These are phyloP conservation scores for Colletotrichum australisinense DNA, from an alignment of 2,329 filamentous ascomycete species.

Conservation along the genomic window DNA sequence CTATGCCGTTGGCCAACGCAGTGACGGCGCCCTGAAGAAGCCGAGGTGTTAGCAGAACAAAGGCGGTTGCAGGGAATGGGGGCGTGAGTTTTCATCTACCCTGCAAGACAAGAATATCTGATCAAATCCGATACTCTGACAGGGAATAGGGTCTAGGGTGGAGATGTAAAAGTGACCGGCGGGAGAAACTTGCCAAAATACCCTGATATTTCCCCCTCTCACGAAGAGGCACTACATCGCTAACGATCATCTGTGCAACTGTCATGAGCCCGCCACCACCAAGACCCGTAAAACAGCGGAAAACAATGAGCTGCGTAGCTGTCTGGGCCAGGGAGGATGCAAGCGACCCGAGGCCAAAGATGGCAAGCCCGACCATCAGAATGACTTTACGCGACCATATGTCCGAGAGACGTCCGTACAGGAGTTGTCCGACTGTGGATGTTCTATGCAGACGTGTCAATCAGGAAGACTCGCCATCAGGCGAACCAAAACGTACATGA, in stretches of 20 bases:
- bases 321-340: slow-evolving; percentile 55
- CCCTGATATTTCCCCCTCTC: slow-evolving; percentile 56
- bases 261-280: slow-evolving; percentile 55
- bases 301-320: slow-evolving; percentile 52
- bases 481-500: slow-evolving; percentile 55
- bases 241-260: slow-evolving; percentile 59
- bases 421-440: slow-evolving; percentile 58
- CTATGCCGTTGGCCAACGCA: slow-evolving; percentile 64
- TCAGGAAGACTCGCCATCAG: neutral
- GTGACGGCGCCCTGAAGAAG: slow-evolving; percentile 56
- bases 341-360: slow-evolving; percentile 57
- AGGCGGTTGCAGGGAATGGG: neutral
- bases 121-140: neutral
- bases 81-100: neutral
- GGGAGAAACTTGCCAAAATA: slow-evolving; percentile 47
- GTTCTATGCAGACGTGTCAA: slow-evolving; percentile 43
- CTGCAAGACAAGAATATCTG: neutral
- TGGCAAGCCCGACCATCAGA: slow-evolving; percentile 50
- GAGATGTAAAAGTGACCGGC: too few relatives aligned
- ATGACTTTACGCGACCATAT: slow-evolving; percentile 59
- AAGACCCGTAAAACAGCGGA: slow-evolving; percentile 56
- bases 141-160: too few relatives aligned
- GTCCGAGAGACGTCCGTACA: slow-evolving; percentile 58
- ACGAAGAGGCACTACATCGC: slow-evolving; percentile 60
- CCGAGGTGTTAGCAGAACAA: neutral